phyloP scores from a whole-genome alignment of 2,329 filamentous ascomycete species.

The Sporothrix dimorphospora region DNA sequence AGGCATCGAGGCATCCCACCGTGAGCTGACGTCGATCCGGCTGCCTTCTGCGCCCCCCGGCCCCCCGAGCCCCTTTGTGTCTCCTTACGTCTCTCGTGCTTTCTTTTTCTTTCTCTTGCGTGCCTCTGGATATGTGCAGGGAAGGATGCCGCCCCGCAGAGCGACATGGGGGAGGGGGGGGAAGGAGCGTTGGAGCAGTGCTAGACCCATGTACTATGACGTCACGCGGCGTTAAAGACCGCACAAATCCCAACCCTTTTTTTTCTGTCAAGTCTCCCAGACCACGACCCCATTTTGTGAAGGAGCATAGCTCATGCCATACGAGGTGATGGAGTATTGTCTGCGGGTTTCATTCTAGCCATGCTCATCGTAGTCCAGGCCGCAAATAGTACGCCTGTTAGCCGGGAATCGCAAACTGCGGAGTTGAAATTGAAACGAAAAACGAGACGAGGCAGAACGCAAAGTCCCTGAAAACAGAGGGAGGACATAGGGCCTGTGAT shows the following conservation, averaged over 20 bases:
- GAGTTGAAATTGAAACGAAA: background rate
- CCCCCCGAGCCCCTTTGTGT: too few relatives aligned
- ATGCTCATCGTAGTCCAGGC: background rate
- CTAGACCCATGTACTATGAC: conserved; percentile 2
- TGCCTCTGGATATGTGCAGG: background rate
- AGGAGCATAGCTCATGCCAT: background rate
- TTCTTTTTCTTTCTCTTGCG: background rate
- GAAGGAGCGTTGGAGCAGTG: background rate
- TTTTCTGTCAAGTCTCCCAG: background rate
- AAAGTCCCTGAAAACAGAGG: background rate
- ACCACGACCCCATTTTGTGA: background rate
- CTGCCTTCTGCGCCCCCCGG: too few relatives aligned
- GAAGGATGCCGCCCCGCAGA: background rate
- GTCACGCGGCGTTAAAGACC: background rate
- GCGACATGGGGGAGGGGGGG: background rate
- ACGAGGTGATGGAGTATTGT: background rate
- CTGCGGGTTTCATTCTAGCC: background rate
- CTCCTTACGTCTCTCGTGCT: background rate
- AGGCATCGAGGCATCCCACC: too few relatives aligned
- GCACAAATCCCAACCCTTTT: background rate
- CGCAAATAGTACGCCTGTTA: too few relatives aligned
- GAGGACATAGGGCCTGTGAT: background rate
- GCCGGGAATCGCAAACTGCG: background rate
- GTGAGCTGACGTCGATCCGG: too few relatives aligned
- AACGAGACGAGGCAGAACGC: background rate